A percentile compares a stretch with the other conserved stretches of the same genome.
phyloP scores from a whole-genome alignment of 768 basidiomycete species.

The Goffeauzyma gilvescens region DNA sequence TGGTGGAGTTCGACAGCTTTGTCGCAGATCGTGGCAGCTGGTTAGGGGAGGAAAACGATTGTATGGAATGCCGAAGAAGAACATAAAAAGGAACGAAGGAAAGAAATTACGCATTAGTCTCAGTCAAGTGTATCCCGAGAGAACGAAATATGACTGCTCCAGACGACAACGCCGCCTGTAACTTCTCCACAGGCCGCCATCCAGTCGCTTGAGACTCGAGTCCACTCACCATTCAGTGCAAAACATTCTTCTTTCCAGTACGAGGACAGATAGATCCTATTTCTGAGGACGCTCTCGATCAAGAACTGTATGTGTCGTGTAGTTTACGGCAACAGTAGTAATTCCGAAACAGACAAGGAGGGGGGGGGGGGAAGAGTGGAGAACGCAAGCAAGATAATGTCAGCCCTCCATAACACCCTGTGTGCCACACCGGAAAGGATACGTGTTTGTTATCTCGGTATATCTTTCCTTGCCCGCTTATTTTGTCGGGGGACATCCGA shows the following conservation, averaged over 20 bases:
- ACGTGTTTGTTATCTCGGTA: neutral
- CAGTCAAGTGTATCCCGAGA: neutral
- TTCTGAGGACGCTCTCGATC: conserved; percentile 89
- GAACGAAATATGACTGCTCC: neutral
- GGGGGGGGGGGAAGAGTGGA: neutral
- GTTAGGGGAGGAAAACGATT: neutral
- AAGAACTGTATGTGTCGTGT: conserved; percentile 43
- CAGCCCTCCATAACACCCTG: neutral
- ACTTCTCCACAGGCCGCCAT: neutral
- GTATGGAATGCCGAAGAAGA: neutral
- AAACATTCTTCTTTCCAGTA: conserved; percentile 99
- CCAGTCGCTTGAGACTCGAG: too few relatives aligned
- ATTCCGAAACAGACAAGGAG: neutral
- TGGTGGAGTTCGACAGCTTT: conserved; percentile 62
- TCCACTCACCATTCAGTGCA: conserved; percentile 70
- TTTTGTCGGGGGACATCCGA: too few relatives aligned
- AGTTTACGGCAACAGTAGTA: too few relatives aligned
- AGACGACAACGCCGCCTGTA: neutral
- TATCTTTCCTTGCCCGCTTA: too few relatives aligned
- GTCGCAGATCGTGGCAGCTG: conserved; percentile 85
- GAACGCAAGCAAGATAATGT: neutral
- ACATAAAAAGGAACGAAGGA: conserved; percentile 5
- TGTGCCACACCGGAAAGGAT: neutral
- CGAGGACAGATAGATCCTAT: conserved; percentile 78
- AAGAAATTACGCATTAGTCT: neutral